Evolutionary conservation across 129 eudicot species (phyloP).

Genomic region (Heracleum sosnowskyi): DNA sequence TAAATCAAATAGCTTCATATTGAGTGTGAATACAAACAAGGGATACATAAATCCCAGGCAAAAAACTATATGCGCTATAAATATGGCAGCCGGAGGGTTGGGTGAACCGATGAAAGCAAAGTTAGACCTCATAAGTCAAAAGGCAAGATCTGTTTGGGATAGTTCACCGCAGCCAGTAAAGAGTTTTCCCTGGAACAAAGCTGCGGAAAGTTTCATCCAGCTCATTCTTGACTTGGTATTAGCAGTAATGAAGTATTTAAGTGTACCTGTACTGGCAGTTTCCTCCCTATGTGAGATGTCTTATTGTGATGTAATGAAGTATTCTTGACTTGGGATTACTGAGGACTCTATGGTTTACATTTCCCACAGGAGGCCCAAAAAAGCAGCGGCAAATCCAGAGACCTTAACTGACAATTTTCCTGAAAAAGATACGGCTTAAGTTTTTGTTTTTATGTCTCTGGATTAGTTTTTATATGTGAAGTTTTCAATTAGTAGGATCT

Average conservation of each 20-base stretch:
- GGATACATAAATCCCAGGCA: conserved; percentile 18
- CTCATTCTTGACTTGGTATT: conserved; percentile 56
- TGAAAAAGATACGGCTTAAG: conserved; percentile 10
- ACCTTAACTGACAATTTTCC: conserved; percentile 5
- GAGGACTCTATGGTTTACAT: conserved; percentile 66
- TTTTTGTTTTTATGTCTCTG: too few relatives aligned
- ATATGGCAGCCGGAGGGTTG: conserved; percentile 58
- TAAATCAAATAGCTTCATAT: conserved; percentile 19
- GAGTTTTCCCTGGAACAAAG: conserved; percentile 71
- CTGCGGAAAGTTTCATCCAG: conserved; percentile 60
- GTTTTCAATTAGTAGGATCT: too few relatives aligned
- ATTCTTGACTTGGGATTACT: conserved; percentile 32
- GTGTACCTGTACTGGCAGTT: conserved; percentile 53
- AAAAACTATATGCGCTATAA: conserved; percentile 37
- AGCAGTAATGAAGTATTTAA: conserved; percentile 53
- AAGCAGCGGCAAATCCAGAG: conserved; percentile 17
- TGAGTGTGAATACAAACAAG: conserved; percentile 23
- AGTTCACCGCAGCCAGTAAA: conserved; percentile 68
- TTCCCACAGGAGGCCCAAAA: conserved; percentile 39
- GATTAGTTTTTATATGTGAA: too few relatives aligned
- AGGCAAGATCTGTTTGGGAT: conserved; percentile 63
- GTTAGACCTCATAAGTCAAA: conserved; percentile 34
- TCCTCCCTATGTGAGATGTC: conserved; percentile 81
- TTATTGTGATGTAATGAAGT: conserved; percentile 30
- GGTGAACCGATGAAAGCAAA: conserved; percentile 41